Base-by-base conservation (phyloP, 108 stramenopile genomes). In the Parmales sp. region DNA sequence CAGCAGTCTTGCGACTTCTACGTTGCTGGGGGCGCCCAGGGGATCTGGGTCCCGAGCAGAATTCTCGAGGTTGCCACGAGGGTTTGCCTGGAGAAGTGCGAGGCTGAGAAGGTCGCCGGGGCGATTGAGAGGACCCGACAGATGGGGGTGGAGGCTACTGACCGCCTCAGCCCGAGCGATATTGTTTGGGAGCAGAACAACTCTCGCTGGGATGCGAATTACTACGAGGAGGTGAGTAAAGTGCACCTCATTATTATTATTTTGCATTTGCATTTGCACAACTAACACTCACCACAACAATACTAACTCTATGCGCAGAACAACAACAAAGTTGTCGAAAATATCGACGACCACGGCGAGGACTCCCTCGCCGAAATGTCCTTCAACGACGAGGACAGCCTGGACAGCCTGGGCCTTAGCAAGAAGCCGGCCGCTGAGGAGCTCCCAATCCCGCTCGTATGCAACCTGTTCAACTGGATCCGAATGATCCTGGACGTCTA, bases 401-500 rank as follows among this genome's bases (percentile, higher is more conserved):
- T 46, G 2, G 48, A 48, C 49, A 43, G 45, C 29, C 49, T 66
- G 5, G 63, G 41, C 66, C 34, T 45, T 1, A 31, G 20, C 0
- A 39, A 72, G 63, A 50, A 34, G n/a, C 13, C 20, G 23, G 51
- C 37, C 0, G 37, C 22, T 38, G 69, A 19, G 11, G 49, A 38
- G 34, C 38, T 45, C 31, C 63, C 29, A 2, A 38, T 51, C 20
- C 54, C 54, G 28, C 31, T 31, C 64, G 34, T 66, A 39, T 66
- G 67, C 4, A 67, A 73, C 44, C 5, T 73, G 23, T 45, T 45
- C 22, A 29, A 68, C 34, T 73, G 67, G 38, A 66, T 73, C 5
- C 48, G 72, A 8, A 13, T 65, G 19, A 23, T 73, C 0, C 29
- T 68, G 67, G 66, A 73, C 16, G 37, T 67, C 8, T 73, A 54